phyloP scores from a whole-genome alignment of 176 grass and related monocot genomes.

The barley (Hordeum vulgare) region DNA sequence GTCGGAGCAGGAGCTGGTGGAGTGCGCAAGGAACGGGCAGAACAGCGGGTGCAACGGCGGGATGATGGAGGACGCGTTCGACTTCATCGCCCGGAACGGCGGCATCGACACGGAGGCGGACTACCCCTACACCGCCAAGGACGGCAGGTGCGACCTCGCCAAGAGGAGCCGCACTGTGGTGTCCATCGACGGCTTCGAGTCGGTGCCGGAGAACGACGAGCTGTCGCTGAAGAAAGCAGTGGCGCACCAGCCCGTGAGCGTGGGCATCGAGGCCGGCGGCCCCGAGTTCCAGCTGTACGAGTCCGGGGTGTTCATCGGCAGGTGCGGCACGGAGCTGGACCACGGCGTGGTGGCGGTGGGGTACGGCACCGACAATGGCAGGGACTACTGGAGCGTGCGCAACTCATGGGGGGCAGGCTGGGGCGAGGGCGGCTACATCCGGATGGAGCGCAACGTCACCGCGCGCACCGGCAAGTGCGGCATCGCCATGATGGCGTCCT shows the following conservation, averaged over 20 bases:
- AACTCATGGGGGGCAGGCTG: not conserved
- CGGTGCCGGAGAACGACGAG: not conserved
- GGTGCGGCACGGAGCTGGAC: not conserved
- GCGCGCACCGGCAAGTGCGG: conserved; percentile 56
- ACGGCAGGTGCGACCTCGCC: not conserved
- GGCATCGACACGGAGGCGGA: not conserved
- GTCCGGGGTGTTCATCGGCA: not conserved
- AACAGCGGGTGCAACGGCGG: not conserved
- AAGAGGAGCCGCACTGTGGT: not conserved
- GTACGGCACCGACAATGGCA: not conserved
- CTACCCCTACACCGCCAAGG: not conserved
- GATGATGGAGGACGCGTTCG: not conserved
- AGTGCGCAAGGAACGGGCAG: not conserved
- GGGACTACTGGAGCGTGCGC: not conserved
- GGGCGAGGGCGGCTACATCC: conserved; percentile 9
- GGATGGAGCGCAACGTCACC: not conserved
- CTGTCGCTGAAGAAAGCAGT: not conserved
- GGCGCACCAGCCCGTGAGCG: not conserved
- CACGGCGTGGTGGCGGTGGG: not conserved
- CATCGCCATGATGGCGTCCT: conserved; percentile 57
- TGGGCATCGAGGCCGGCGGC: not conserved
- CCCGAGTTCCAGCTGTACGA: not conserved
- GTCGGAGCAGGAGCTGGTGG: not conserved
- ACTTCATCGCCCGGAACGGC: not conserved
- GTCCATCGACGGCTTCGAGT: not conserved